Conservation (phyloP, 192 early-diverging fungal species). For the Backusella liffmaniae region DNA sequence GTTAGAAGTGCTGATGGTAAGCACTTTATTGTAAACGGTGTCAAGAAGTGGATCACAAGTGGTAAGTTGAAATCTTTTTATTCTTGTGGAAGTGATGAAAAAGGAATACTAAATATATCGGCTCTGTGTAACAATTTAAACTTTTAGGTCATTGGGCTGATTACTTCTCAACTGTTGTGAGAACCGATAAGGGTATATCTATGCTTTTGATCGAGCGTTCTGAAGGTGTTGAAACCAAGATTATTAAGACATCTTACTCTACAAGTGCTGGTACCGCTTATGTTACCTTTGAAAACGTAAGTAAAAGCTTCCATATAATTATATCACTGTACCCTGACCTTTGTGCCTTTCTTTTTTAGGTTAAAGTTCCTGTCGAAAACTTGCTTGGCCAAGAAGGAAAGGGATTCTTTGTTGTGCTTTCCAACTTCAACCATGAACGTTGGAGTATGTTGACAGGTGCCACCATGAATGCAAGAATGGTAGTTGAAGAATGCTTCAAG, state of each 20-base stretch:
- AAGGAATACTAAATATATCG: neutral
- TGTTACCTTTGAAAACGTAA: constrained; percentile 62
- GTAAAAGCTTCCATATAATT: neutral
- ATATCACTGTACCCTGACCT: neutral
- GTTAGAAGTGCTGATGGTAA: constrained; percentile 62
- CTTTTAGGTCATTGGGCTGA: constrained; percentile 51
- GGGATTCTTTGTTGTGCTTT: constrained; percentile 67
- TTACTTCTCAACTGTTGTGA: constrained; percentile 32
- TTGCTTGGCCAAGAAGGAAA: constrained; percentile 60
- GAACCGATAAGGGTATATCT: constrained; percentile 55
- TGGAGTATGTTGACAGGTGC: constrained; percentile 50
- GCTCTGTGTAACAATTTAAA: constrained; percentile 73
- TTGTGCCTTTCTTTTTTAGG: neutral
- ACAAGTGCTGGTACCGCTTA: constrained; percentile 63
- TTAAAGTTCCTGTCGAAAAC: constrained; percentile 75
- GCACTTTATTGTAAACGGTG: constrained; percentile 79
- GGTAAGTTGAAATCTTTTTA: constrained; percentile 47
- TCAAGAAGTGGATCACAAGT: constrained; percentile 85
- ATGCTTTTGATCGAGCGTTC: constrained; percentile 67
- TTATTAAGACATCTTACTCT: constrained; percentile 68
- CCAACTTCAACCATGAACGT: constrained; percentile 74
- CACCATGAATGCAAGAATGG: constrained; percentile 34
- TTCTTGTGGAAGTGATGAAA: constrained; percentile 39
- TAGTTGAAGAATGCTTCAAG: constrained; percentile 64
- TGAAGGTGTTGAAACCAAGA: constrained; percentile 61